These are phyloP conservation scores for Ceratocystis eucalypticola DNA, from an alignment of 2,329 filamentous ascomycete species.

Conservation along the genomic window DNA sequence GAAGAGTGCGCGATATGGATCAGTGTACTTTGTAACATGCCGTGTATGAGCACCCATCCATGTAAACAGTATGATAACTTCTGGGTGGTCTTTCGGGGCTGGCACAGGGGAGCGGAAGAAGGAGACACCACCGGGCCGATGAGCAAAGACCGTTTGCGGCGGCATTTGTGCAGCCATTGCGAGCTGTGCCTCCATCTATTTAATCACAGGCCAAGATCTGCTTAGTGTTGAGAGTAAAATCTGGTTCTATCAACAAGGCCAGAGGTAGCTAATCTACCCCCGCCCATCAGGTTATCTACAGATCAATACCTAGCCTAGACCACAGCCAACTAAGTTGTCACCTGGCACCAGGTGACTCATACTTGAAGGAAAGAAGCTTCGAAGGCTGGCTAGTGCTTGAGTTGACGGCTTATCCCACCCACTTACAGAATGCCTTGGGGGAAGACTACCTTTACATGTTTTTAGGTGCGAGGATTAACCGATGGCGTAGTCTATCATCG, in stretches of 20 bases:
- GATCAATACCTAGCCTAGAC: too few species aligned
- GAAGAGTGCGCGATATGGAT: conserved; percentile 33
- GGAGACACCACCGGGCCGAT: background rate
- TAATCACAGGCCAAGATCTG: background rate
- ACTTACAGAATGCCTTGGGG: too few species aligned
- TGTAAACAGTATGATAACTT: conserved; percentile 34
- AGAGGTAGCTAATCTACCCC: background rate
- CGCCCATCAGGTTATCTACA: too few species aligned
- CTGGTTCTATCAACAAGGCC: background rate
- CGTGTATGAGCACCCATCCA: conserved; percentile 39
- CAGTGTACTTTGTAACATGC: conserved; percentile 40
- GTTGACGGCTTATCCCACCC: too few species aligned
- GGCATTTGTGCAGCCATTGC: background rate
- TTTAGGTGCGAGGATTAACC: too few species aligned
- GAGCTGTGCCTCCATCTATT: background rate
- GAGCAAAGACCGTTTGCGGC: background rate
- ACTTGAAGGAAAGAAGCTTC: too few species aligned
- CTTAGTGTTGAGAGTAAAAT: background rate
- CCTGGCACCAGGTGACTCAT: too few species aligned
- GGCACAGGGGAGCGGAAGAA: background rate
- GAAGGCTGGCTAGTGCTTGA: too few species aligned
- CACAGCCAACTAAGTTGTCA: too few species aligned
- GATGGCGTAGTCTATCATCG: background rate
- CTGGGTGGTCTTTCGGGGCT: conserved; percentile 25
- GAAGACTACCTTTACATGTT: too few species aligned